Conservation (phyloP, 1,139 yeast genomes). For the Protomyces pachydermus region DNA sequence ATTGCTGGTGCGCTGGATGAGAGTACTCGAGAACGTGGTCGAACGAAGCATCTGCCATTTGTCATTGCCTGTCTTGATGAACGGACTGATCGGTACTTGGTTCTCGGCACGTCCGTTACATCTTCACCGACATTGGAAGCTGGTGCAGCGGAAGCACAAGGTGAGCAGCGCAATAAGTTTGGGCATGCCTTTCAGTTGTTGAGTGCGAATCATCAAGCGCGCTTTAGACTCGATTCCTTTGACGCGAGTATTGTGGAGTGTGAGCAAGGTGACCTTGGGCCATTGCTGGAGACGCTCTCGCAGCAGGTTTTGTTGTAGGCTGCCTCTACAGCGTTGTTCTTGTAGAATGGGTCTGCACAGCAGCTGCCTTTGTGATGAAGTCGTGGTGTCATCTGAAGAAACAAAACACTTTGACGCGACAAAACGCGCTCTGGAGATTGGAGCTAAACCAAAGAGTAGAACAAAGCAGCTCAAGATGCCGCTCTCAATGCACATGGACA, state of each 20-base stretch:
- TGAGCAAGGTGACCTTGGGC: conserved; percentile 76
- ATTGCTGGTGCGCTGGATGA: conserved; percentile 51
- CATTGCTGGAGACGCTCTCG: conserved; percentile 75
- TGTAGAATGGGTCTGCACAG: not conserved
- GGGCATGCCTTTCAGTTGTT: conserved; percentile 87
- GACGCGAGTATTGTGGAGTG: conserved; percentile 92
- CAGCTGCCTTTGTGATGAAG: not conserved
- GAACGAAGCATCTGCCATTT: conserved; percentile 52
- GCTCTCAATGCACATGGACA: not conserved
- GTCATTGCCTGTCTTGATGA: conserved; percentile 82
- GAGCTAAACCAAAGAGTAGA: not conserved
- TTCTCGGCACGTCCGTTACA: conserved; percentile 67
- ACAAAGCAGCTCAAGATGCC: not conserved
- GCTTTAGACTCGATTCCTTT: conserved; percentile 85
- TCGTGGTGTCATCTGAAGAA: not conserved
- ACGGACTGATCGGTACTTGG: conserved; percentile 71
- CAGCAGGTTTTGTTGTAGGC: conserved; percentile 34
- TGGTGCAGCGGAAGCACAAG: conserved; percentile 30
- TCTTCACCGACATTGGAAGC: conserved; percentile 60
- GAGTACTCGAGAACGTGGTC: conserved; percentile 29
- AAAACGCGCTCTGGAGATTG: not conserved
- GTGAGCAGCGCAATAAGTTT: conserved; percentile 57
- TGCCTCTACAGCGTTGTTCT: not conserved
- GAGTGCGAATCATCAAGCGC: conserved; percentile 76
- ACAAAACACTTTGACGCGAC: not conserved